Base-by-base conservation (phyloP, 106 monocot genomes). In the Dioscorea dumetorum region DNA sequence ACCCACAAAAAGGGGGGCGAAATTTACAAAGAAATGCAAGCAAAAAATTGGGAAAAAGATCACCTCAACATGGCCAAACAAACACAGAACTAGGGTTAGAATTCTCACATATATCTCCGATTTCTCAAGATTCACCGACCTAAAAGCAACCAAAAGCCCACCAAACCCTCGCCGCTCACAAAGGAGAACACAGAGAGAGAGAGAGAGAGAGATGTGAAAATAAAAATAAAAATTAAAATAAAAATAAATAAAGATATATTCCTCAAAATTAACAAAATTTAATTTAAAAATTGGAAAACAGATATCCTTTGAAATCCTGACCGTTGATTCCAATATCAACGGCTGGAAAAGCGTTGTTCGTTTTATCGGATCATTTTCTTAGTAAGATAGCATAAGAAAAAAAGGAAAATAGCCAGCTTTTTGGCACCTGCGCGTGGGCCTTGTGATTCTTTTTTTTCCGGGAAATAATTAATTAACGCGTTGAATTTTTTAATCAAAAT, bases 331-430 rank as follows among this genome's bases (percentile, higher is more conserved):
- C 54, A 8, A 8, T 0, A 54, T 54, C 54, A 54, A 54, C 54
- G 54, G 15, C 15, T 54, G 5, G 0, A 54, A 18, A 19, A 5
- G 13, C 13, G 9, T 54, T 5, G 54, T 16, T 54, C 18, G 19
- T 54, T 54, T 54, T 54, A 19, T 54, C 5, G 54, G 15, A 54
- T 19, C 0, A 54, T 16, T 54, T 18, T 54, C 4, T 54, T 54
- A 41, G 13, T 54, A 63, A 31, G 8, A 63, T 64, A 35, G 32
- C 24, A 56, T 62, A 62, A 28, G 24, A 62, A 62, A 62, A 62
- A 28, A 62, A 28, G 33, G 16, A 33, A 62, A 62, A 19, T 62
- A 6, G 32, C 13, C 15, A 62, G 28, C 62, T 62, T 31, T 58
- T 62, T 20, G 20, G 12, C 59, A 59, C 4, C 15, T 59, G 59